Evolutionary conservation across 257 asterid genomes (phyloP), one percentile per base, ranked within the genome.

Genomic region (Nicotiana benthamiana): DNA sequence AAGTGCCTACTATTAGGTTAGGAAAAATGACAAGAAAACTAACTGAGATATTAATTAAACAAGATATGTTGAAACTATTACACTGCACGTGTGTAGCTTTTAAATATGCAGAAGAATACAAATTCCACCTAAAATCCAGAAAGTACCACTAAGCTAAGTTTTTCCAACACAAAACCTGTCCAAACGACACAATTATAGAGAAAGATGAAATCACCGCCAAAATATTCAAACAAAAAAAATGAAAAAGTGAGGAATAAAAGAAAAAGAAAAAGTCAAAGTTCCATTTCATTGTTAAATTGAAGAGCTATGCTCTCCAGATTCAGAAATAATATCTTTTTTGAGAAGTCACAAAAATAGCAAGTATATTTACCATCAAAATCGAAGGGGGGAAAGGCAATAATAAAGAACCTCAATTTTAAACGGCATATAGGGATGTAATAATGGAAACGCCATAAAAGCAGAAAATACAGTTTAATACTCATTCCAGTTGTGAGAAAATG

Each of bases 91-190:
- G 86, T 43, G 43, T 46, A n/a, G 51, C 66, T 67, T 54, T 36
- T 27, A 24, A 43, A 83, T 80, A 67, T 48, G 11, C 52, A 82
- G 80, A 65, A 64, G 79, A 27, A 74, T 62, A 83, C 81, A 80
- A 78, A 56, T 28, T 68, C 72, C 63, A 64, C 54, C 79, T 32
- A 83, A 79, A 77, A 80, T 86, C 87, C 84, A 81, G 83, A 46
- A 48, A 60, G n/a, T 17, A 9, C 43, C 30, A 81, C 54, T 57
- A 77, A 74, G 75, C 82, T 70, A 79, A 56, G 80, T 76, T 43
- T 43, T 61, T 34, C 59, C 27, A 57, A n/a, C 16, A 76, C 40
- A 30, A 51, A 28, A 12, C 43, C 32, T 74, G 12, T 16, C 78
- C 56, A 43, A 40, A 46, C n/a, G 34, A 24, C 36, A 24, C n/a